A percentile compares a stretch with the other conserved stretches of the same genome.
Conservation (phyloP, 768 basidiomycete genomes). For the Russula griseocarnosa region DNA sequence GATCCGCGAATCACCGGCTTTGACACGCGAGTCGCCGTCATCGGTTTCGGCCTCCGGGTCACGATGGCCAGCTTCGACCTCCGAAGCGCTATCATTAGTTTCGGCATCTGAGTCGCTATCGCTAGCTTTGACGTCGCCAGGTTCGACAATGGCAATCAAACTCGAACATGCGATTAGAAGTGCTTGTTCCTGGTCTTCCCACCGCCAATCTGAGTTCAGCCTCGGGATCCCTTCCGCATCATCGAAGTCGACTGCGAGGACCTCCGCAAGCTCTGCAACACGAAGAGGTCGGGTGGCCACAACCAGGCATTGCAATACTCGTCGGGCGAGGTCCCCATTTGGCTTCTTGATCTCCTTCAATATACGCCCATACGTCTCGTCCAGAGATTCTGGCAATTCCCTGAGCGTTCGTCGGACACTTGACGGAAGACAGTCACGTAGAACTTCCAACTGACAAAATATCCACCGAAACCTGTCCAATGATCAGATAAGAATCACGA, state of each 20-base stretch:
- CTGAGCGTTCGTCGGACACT: not conserved
- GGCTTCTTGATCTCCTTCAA: not conserved
- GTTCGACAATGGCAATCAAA: not conserved
- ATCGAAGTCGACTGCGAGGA: conserved; percentile 1
- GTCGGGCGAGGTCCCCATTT: not conserved
- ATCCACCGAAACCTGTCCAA: not conserved
- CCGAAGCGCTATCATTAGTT: too few relatives aligned
- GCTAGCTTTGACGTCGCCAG: too few relatives aligned
- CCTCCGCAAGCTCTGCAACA: not conserved
- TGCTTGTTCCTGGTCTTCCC: not conserved
- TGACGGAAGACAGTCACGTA: not conserved
- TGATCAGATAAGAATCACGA: too few relatives aligned
- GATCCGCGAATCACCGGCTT: too few relatives aligned
- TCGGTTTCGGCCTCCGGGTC: too few relatives aligned
- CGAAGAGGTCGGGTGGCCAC: conserved; percentile 1
- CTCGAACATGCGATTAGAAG: not conserved
- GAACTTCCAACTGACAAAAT: not conserved
- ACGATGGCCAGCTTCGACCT: too few relatives aligned
- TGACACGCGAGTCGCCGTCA: too few relatives aligned
- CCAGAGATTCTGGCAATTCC: not conserved
- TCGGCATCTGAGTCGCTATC: too few relatives aligned
- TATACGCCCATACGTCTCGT: not conserved
- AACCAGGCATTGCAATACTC: not conserved
- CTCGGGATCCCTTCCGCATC: not conserved
- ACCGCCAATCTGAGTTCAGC: not conserved